These are phyloP conservation scores for Ustilago shanxiensis DNA, from an alignment of 1,284 basidiomycete genomes.

Conservation along the genomic window DNA sequence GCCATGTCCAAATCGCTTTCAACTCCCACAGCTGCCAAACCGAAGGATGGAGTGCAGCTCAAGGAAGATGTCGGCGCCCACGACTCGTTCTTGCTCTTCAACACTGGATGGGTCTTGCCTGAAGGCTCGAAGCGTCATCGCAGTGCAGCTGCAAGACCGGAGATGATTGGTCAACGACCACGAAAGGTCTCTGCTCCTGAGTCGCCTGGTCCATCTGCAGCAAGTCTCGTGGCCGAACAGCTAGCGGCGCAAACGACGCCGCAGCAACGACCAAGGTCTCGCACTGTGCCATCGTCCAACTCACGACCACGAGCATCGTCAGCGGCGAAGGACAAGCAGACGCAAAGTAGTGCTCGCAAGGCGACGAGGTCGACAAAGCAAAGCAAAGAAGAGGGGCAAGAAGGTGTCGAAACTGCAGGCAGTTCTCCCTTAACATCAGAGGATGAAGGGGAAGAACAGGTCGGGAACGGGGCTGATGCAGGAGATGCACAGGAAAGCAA, in stretches of 20 bases:
- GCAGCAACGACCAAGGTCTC: constrained; percentile 32
- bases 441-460: constrained; percentile 26
- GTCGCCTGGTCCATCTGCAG: constrained; percentile 23
- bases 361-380: constrained; percentile 6
- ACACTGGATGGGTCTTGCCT: constrained; percentile 89
- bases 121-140: constrained; percentile 72
- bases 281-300: constrained; percentile 27
- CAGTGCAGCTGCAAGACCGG: constrained; percentile 21
- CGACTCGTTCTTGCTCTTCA: constrained; percentile 84
- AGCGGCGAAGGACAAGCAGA: constrained; percentile 6
- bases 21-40: constrained; percentile 51
- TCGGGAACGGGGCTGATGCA: neutral
- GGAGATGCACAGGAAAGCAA: neutral
- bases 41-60: constrained; percentile 73
- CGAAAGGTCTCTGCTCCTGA: constrained; percentile 53
- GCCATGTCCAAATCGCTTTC: constrained; percentile 22
- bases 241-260: constrained; percentile 8
- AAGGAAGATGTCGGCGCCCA: constrained; percentile 76
- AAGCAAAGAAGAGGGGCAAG: constrained; percentile 10
- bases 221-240: neutral
- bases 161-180: constrained; percentile 41
- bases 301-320: neutral
- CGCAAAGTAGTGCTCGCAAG: constrained; percentile 11
- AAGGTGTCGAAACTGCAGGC: constrained; percentile 4
- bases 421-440: constrained; percentile 49